Conservation (phyloP, 495 filamentous ascomycete genomes). For the Talaromyces liani region DNA sequence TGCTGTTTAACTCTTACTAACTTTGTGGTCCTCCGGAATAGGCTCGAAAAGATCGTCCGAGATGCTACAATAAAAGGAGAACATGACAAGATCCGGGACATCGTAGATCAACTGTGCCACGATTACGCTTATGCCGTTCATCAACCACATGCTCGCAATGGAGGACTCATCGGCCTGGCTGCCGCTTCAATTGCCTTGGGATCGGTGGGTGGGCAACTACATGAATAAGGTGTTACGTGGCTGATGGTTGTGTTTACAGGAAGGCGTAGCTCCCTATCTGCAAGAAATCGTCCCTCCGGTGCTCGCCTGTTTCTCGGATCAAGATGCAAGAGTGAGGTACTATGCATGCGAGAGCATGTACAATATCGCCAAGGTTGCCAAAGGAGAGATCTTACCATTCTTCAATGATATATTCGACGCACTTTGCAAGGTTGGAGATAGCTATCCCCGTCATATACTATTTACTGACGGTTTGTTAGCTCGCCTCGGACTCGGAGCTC, state of each 20-base stretch:
- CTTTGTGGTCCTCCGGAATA: constrained; percentile 23
- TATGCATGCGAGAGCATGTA: constrained; percentile 99
- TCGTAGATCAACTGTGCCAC: constrained; percentile 93
- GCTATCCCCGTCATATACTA: constrained; percentile 6
- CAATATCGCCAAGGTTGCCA: constrained; percentile 98
- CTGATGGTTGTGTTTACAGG: constrained; percentile 25
- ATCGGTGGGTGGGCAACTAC: constrained; percentile 51
- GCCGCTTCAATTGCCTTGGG: constrained; percentile 95
- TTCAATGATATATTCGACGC: constrained; percentile 99
- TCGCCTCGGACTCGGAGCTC: constrained; percentile 91
- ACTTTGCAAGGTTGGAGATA: constrained; percentile 71
- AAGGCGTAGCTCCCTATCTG: constrained; percentile 86
- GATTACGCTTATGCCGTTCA: constrained; percentile 98
- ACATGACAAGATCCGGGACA: constrained; percentile 68
- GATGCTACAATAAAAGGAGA: constrained; percentile 72
- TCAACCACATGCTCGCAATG: constrained; percentile 94
- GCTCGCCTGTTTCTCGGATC: constrained; percentile 95
- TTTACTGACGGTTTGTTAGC: constrained; percentile 38
- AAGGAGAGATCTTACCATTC: constrained; percentile 91
- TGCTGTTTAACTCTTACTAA: constrained; percentile 6
- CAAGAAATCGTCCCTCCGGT: constrained; percentile 93
- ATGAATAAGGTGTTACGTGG: too few species aligned
- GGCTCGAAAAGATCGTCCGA: constrained; percentile 84
- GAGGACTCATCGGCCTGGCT: constrained; percentile 91
- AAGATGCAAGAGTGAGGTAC: constrained; percentile 96